Base-by-base conservation (phyloP, 2,329 filamentous ascomycete genomes). In the Chaetomiaceae sp. region DNA sequence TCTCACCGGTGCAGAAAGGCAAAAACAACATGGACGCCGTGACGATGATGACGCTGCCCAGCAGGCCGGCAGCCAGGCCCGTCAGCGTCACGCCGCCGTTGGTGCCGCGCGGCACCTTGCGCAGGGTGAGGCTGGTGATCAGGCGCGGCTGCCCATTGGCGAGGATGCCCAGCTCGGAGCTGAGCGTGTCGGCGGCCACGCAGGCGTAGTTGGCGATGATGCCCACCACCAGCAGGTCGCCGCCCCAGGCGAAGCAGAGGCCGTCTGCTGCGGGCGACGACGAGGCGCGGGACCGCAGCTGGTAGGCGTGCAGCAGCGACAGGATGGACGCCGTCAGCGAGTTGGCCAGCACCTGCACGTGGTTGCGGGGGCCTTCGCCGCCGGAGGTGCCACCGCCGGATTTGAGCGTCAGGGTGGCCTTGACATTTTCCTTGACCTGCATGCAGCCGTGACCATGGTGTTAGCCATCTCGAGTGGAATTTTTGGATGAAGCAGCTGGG, bases 81-180 rank as follows among this genome's bases (percentile, higher is more conserved):
- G 79, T 71, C 0, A 81, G 56, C 0, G 88, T 94, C 8, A 98
- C 87, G 14, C 91, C 93, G 26, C 93, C 93, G 62, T 98, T 98
- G 34, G 93, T 97, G 40, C 93, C 93, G 1, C 79, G 84, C 0
- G 93, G 90, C 0, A 97, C 93, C 53, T 79, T 76, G 49, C 86
- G 83, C 59, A 93, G 75, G 4, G 69, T 81, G 14, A 76, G 80
- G 12, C 86, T 90, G 4, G 88, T 96, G 62, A 98, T 91, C 30
- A 98, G 78, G 29, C 90, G 81, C 8, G 93, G 93, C 36, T 79
- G 71, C 19, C 76, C 76, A 49, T 75, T 79, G 6, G 90, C 85
- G 11, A 98, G 74, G 47, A 98, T 98, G 12, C 93, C 93, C 17
- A 98, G 81, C 69, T 98, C 93, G 10, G 89, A 95, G 47, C 86